Percentiles rank a stretch among this genome's conserved stretches.
Conservation (phyloP, 2,329 filamentous ascomycete species). For the Fusarium napiforme region DNA sequence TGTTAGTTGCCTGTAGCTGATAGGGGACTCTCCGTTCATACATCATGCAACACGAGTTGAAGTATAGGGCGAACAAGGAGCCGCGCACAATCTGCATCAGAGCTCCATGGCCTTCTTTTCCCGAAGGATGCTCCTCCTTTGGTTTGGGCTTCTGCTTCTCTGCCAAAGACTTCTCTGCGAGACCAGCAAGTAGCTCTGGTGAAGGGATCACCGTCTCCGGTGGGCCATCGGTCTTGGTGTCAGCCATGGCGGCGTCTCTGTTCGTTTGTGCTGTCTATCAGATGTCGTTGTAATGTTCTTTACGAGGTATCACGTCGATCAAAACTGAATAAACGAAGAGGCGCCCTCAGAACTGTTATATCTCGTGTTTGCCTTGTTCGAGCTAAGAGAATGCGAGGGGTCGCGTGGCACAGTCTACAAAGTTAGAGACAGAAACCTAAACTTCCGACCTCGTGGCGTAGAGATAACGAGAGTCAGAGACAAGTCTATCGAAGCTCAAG, state of each 20-base stretch:
- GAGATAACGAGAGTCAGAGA: background rate
- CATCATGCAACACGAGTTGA: slow-evolving; percentile 60
- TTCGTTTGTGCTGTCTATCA: background rate
- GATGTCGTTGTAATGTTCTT: background rate
- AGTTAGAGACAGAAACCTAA: background rate
- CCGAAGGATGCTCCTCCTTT: slow-evolving; percentile 61
- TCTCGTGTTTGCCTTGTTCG: slow-evolving; percentile 14
- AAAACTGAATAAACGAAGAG: background rate
- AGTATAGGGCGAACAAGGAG: slow-evolving; percentile 63
- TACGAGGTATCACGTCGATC: slow-evolving; percentile 2
- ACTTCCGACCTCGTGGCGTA: slow-evolving; percentile 26
- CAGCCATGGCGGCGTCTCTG: slow-evolving; percentile 40
- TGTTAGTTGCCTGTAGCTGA: slow-evolving; percentile 27
- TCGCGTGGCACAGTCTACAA: slow-evolving; percentile 31
- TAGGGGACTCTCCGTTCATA: slow-evolving; percentile 58
- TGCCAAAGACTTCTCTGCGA: slow-evolving; percentile 32
- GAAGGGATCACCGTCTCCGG: slow-evolving; percentile 45
- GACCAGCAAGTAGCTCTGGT: slow-evolving; percentile 45
- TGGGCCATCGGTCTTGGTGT: slow-evolving; percentile 35
- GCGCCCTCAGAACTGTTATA: slow-evolving; percentile 24
- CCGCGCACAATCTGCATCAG: slow-evolving; percentile 64
- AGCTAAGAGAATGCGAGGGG: slow-evolving; percentile 29
- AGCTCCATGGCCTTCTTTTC: slow-evolving; percentile 63
- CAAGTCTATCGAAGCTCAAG: slow-evolving; percentile 8
- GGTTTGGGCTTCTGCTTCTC: slow-evolving; percentile 2